phyloP scores from a whole-genome alignment of 2,329 filamentous ascomycete species.

The Aspergillus sp. region DNA sequence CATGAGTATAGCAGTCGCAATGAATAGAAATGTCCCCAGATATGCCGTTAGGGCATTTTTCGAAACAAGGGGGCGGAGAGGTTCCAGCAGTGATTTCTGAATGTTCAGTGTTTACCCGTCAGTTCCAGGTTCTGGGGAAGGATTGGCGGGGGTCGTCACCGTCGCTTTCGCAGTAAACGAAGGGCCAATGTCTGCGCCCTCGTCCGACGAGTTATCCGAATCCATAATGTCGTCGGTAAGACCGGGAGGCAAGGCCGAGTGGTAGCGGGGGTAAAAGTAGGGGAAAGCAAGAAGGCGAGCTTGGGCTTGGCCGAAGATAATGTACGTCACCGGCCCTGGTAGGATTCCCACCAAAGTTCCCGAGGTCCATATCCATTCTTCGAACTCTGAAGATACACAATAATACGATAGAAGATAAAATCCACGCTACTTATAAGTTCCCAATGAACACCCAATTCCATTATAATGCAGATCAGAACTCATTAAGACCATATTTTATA shows the following conservation, averaged over 20 bases:
- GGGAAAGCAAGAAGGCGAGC: background rate
- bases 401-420: background rate
- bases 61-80: slow-evolving; percentile 58
- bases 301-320: background rate
- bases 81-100: slow-evolving; percentile 55
- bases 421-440: background rate
- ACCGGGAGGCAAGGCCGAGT: background rate
- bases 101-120: slow-evolving; percentile 12
- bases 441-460: slow-evolving; percentile 10
- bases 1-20: slow-evolving; percentile 54
- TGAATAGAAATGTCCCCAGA: slow-evolving; percentile 58
- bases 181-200: slow-evolving; percentile 10
- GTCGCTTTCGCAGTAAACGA: slow-evolving; percentile 12
- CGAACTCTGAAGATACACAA: background rate
- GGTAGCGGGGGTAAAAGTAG: background rate
- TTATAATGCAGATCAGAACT: slow-evolving; percentile 14
- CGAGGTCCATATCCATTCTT: background rate
- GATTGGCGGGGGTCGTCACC: slow-evolving; percentile 15
- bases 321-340: slow-evolving; percentile 1
- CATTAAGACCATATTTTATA: slow-evolving; percentile 31
- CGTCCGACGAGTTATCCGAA: slow-evolving; percentile 9
- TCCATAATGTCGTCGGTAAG: slow-evolving; percentile 15
- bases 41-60: slow-evolving; percentile 65
- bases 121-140: slow-evolving; percentile 13
- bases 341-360: background rate